These are phyloP conservation scores for Chaetomidium leptoderma DNA, from an alignment of 495 filamentous ascomycete genomes.

Conservation along the genomic window DNA sequence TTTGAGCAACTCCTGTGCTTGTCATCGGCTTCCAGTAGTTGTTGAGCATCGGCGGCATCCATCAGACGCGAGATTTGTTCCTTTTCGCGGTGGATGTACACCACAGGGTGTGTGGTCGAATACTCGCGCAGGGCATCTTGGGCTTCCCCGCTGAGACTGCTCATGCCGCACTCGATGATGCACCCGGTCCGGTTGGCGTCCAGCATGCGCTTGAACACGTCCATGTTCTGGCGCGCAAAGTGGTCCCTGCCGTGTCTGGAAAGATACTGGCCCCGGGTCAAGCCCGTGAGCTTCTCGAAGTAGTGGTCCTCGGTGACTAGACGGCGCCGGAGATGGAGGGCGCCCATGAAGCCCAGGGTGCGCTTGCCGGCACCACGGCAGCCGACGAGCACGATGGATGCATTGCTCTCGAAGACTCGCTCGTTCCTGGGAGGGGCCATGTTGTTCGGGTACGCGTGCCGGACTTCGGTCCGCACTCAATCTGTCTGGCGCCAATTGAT, in stretches of 20 bases:
- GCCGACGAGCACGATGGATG: slow-evolving; percentile 71
- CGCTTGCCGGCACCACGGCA: slow-evolving; percentile 73
- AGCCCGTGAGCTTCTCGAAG: slow-evolving; percentile 64
- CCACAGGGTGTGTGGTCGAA: slow-evolving; percentile 63
- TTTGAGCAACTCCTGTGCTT: slow-evolving; percentile 65
- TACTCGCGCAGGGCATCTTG: slow-evolving; percentile 57
- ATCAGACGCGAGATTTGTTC: slow-evolving; percentile 61
- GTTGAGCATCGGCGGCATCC: slow-evolving; percentile 55
- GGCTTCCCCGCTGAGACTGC: slow-evolving; percentile 50
- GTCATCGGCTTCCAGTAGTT: slow-evolving; percentile 49
- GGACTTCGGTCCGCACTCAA: not conserved
- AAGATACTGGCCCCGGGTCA: slow-evolving; percentile 57
- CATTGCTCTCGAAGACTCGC: slow-evolving; percentile 53
- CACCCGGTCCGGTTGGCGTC: slow-evolving; percentile 58
- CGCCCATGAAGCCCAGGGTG: slow-evolving; percentile 72
- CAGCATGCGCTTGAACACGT: slow-evolving; percentile 63
- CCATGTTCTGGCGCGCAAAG: slow-evolving; percentile 58
- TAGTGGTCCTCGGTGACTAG: slow-evolving; percentile 68
- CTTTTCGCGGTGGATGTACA: slow-evolving; percentile 68
- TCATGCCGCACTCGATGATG: slow-evolving; percentile 67
- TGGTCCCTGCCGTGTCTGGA: slow-evolving; percentile 54
- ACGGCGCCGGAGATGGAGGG: slow-evolving; percentile 62
- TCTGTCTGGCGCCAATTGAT: not conserved
- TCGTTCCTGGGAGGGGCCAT: slow-evolving; percentile 36
- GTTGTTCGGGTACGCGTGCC: not conserved